Evolutionary conservation across 441 rosid genomes (phyloP).

Genomic region (Croton laevigatus): DNA sequence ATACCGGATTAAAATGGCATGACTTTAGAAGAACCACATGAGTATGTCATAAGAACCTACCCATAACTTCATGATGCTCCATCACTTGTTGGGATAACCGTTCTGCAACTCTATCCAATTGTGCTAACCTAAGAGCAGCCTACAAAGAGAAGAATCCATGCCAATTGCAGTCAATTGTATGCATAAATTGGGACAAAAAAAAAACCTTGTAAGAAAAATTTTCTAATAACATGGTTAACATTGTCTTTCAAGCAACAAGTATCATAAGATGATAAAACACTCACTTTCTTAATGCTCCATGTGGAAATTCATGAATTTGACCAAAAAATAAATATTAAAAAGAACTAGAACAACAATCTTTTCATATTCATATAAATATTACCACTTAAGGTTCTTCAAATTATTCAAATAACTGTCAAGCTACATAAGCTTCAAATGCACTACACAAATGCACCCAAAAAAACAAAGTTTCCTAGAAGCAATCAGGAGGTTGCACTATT

Average conservation of each 20-base stretch:
- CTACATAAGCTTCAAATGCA: neutral
- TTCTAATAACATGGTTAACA: neutral
- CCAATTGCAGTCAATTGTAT: conserved; percentile 7
- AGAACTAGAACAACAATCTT: neutral
- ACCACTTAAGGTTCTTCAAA: neutral
- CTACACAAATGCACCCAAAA: neutral
- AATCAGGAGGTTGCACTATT: neutral
- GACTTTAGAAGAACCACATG: neutral
- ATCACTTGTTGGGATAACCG: conserved; percentile 73
- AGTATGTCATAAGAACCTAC: conserved; percentile 40
- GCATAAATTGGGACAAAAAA: neutral
- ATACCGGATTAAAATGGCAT: neutral
- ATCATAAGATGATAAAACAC: neutral
- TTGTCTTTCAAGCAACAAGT: neutral
- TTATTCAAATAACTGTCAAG: neutral
- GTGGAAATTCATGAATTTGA: neutral
- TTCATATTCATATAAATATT: neutral
- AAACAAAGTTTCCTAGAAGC: neutral
- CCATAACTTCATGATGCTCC: conserved; percentile 99
- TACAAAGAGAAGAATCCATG: conserved; percentile 32
- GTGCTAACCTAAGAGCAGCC: conserved; percentile 87
- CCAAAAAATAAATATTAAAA: neutral
- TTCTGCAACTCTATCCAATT: conserved; percentile 88
- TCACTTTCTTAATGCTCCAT: neutral
- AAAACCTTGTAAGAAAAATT: neutral